Conservation (phyloP, 441 rosid genomes). For the Eruca vesicaria region DNA sequence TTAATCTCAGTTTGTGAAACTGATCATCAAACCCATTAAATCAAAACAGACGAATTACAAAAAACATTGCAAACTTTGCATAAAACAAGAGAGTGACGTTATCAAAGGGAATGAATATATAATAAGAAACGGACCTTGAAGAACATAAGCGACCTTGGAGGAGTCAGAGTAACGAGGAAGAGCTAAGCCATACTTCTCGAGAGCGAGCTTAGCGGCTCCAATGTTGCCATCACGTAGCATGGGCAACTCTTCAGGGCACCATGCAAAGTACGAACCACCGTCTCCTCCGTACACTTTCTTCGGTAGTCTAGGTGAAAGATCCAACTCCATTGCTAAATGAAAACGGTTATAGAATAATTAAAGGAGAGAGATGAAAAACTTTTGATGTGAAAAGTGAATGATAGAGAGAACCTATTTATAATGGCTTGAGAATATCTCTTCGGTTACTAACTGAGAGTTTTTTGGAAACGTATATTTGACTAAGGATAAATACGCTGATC, state of each 20-base stretch:
- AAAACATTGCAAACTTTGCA: background rate
- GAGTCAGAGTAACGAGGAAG: conserved; percentile 83
- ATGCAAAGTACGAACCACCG: conserved; percentile 71
- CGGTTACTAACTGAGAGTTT: background rate
- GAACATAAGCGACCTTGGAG: conserved; percentile 79
- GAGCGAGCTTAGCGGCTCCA: conserved; percentile 76
- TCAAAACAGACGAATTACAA: background rate
- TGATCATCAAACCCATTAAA: background rate
- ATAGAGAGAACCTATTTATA: conserved; percentile 12
- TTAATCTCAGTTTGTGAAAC: background rate
- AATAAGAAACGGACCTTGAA: conserved; percentile 53
- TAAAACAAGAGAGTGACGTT: background rate
- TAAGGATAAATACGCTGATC: background rate
- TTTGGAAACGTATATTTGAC: conserved; percentile 10
- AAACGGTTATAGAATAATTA: background rate
- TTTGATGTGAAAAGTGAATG: background rate
- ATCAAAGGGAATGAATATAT: background rate
- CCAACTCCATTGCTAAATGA: conserved; percentile 52
- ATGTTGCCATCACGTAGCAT: conserved; percentile 72
- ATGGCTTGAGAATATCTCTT: background rate
- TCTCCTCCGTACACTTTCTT: conserved; percentile 61
- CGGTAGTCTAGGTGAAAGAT: conserved; percentile 65
- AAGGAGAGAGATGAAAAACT: background rate
- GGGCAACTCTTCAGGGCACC: conserved; percentile 70
- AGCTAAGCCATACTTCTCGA: conserved; percentile 72